Evolutionary conservation across 257 asterid species (phyloP).

Genomic region (Solanum gracilifrons): DNA sequence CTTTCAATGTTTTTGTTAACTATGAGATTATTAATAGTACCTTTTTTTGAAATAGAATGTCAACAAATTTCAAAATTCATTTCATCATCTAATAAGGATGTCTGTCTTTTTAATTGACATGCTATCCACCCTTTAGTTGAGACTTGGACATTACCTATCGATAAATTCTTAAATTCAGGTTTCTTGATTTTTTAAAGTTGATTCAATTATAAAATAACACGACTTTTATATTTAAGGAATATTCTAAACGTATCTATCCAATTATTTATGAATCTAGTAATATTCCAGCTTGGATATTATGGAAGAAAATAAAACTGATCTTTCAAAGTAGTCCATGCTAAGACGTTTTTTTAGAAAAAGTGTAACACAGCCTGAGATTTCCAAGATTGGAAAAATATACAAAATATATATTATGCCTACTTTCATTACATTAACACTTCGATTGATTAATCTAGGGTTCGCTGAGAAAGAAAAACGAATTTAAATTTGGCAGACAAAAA

Average conservation of each 20-base stretch:
- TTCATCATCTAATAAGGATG: not conserved
- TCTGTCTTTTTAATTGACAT: not conserved
- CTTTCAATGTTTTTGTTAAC: not conserved
- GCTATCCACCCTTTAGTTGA: not conserved
- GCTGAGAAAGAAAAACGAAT: not conserved
- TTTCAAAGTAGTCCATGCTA: not conserved
- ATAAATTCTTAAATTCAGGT: not conserved
- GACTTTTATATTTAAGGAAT: not conserved
- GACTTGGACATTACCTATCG: not conserved
- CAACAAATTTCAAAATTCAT: not conserved
- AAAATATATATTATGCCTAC: not conserved
- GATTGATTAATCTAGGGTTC: not conserved
- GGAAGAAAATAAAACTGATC: not conserved
- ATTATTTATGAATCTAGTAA: not conserved
- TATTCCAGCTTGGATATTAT: not conserved
- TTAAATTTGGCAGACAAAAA: not conserved
- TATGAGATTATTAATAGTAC: not conserved
- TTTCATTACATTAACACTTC: not conserved
- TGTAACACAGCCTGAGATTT: not conserved
- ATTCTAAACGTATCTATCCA: not conserved
- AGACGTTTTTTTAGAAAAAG: not conserved
- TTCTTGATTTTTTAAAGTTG: not conserved
- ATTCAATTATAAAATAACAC: not conserved
- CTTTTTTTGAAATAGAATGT: not conserved
- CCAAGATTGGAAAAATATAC: not conserved